These are phyloP conservation scores for Aciculosporium take DNA, from an alignment of 2,329 filamentous ascomycete genomes.

Conservation along the genomic window DNA sequence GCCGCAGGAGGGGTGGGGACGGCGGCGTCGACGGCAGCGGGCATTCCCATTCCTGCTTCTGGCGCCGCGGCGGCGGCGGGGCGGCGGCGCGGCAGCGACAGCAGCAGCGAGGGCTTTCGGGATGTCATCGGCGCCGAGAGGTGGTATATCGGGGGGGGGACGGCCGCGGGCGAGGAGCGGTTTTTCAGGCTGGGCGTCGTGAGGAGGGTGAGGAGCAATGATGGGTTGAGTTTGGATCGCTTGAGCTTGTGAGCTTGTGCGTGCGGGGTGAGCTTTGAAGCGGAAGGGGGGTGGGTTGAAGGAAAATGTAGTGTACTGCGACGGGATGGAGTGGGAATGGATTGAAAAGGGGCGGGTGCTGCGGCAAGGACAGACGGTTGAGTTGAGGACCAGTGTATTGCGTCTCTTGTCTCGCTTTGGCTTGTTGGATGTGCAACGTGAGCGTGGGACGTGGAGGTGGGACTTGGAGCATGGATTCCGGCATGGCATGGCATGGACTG, in stretches of 20 bases:
- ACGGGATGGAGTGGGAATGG: not conserved
- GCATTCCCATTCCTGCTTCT: slow-evolving; percentile 25
- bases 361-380: no score
- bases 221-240: slow-evolving; percentile 59
- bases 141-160: slow-evolving; percentile 70
- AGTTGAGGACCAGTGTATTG: no score
- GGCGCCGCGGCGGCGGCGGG: slow-evolving; percentile 22
- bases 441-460: no score
- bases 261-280: not conserved
- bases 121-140: slow-evolving; percentile 60
- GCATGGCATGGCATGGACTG: no score
- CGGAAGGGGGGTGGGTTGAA: no score
- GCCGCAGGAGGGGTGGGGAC: no score
- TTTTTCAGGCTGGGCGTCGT: slow-evolving; percentile 74
- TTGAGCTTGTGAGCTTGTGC: slow-evolving; percentile 53
- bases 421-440: no score
- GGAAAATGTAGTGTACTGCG: not conserved
- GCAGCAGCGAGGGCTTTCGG: slow-evolving; percentile 60
- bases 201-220: slow-evolving; percentile 56
- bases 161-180: slow-evolving; percentile 61
- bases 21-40: no score
- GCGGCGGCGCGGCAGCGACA: slow-evolving; percentile 55
- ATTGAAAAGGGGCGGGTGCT: no score
- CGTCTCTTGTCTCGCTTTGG: no score
- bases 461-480: no score